Conservation (phyloP, 2,329 filamentous ascomycete species). For the Fusarium torreyae region DNA sequence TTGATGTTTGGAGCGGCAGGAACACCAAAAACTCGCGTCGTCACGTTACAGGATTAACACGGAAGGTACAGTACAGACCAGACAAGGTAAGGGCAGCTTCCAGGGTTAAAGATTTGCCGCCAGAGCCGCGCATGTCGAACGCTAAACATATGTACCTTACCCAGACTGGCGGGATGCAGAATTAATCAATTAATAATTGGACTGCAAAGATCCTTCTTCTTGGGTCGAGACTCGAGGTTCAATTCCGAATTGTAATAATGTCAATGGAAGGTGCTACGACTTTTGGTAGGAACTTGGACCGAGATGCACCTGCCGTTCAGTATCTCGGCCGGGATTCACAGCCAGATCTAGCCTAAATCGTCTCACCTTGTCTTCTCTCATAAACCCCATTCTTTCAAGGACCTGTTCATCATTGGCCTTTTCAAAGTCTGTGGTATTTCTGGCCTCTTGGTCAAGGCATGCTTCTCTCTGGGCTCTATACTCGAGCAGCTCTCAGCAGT, state of each 20-base stretch:
- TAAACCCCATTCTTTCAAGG: slow-evolving; percentile 29
- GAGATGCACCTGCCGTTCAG: slow-evolving; percentile 15
- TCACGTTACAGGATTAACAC: slow-evolving; percentile 19
- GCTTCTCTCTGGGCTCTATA: not conserved
- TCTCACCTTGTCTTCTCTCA: slow-evolving; percentile 46
- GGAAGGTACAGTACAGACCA: slow-evolving; percentile 15
- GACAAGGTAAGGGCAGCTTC: not conserved
- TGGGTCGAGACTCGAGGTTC: slow-evolving; percentile 24
- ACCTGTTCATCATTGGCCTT: slow-evolving; percentile 9
- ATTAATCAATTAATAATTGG: slow-evolving; percentile 20
- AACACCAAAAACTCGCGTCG: slow-evolving; percentile 16
- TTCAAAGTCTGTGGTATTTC: slow-evolving; percentile 5
- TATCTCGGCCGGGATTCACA: slow-evolving; percentile 38
- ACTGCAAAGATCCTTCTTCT: slow-evolving; percentile 28
- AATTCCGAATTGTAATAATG: not conserved
- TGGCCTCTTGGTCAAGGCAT: not conserved
- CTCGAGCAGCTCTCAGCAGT: slow-evolving; percentile 4
- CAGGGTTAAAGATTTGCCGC: slow-evolving; percentile 42
- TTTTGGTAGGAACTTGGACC: slow-evolving; percentile 20
- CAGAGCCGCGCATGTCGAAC: slow-evolving; percentile 42
- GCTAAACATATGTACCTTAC: slow-evolving; percentile 12
- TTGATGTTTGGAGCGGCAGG: slow-evolving; percentile 17
- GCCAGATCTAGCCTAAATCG: slow-evolving; percentile 46
- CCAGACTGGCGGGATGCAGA: slow-evolving; percentile 27
- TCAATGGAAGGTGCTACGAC: slow-evolving; percentile 27